A percentile compares a stretch with the other conserved stretches of the same genome.
Conservation (phyloP, 345 rosid genomes). For the Tarenaya hassleriana region DNA sequence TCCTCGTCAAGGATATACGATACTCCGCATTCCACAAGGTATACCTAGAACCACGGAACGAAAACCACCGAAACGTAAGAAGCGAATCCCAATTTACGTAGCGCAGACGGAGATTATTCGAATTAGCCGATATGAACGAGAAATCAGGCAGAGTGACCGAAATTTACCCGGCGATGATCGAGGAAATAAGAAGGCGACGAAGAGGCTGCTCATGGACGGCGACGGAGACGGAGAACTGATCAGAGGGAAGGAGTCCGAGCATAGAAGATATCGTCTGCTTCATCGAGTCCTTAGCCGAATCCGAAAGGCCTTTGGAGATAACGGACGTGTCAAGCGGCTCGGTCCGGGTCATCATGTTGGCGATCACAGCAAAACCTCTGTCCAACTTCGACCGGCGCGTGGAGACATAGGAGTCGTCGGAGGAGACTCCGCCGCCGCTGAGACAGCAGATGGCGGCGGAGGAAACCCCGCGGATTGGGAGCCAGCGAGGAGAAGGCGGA, state of each 20-base stretch:
- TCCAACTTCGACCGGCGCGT: conserved; percentile 63
- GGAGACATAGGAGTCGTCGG: conserved; percentile 70
- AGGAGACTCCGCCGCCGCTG: conserved; percentile 61
- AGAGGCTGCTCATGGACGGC: conserved; percentile 56
- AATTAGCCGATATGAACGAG: background rate
- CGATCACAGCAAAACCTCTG: conserved; percentile 68
- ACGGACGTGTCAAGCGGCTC: conserved; percentile 73
- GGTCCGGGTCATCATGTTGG: conserved; percentile 66
- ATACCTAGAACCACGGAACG: conserved; percentile 40
- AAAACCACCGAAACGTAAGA: background rate
- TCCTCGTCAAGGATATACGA: conserved; percentile 64
- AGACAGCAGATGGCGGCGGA: conserved; percentile 42
- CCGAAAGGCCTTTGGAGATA: conserved; percentile 76
- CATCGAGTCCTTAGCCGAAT: conserved; percentile 84
- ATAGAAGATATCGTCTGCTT: conserved; percentile 84
- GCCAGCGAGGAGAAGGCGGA: conserved; percentile 22
- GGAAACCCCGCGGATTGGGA: conserved; percentile 20
- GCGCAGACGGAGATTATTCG: background rate
- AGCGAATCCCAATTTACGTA: conserved; percentile 8
- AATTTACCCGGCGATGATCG: conserved; percentile 80
- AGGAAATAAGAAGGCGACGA: conserved; percentile 59
- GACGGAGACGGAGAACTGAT: conserved; percentile 59
- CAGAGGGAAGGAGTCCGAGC: conserved; percentile 90
- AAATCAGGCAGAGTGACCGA: background rate
- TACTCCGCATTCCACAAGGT: conserved; percentile 96